Evolutionary conservation across 108 stramenopile genomes (phyloP), one percentile per base, ranked within the genome.

Genomic region (Cylindrotheca fusiformis): DNA sequence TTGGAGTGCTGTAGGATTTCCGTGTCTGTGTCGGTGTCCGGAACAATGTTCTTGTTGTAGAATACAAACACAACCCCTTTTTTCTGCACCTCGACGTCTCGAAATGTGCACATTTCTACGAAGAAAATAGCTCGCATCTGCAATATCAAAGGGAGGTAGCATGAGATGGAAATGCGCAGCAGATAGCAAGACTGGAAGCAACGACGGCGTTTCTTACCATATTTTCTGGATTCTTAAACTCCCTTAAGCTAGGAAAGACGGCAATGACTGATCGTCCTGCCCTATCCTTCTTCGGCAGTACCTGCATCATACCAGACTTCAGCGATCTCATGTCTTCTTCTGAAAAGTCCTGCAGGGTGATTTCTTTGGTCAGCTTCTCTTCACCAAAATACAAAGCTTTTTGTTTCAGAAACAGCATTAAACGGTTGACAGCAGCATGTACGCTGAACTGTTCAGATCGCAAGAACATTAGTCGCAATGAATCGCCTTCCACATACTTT

Each of bases 401-500:
- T 5, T 32, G n/a, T 17, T 68, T 21, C 12, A 49, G 59, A 52
- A 51, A 31, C 2, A 14, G 29, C 24, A 46, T 44, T 18, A 68
- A 23, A 17, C 58, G 67, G 17, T 24, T 33, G 26, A 58, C 57
- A 12, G 67, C 67, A 18, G 55, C 32, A 1, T 53, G 0, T 8
- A 32, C 25, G 29, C 59, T 58, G 48, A 64, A 72, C 0, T n/a
- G 18, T 33, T 64, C 52, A 47, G 44, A 44, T 46, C 63, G 56
- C 36, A 72, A 32, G 30, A 72, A 72, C 29, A 25, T 25, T 14
- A 74, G 45, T 31, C 60, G 65, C 63, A 68, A 68, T 25, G 50
- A 44, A 18, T 31, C 29, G 21, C 32, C 55, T 20, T 55, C 52
- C 0, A 74, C 73, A 41, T 63, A 67, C 1, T 50, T 27, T 36